Base-by-base conservation (phyloP, 2,329 filamentous ascomycete species). In the Fusarium oxysporum region DNA sequence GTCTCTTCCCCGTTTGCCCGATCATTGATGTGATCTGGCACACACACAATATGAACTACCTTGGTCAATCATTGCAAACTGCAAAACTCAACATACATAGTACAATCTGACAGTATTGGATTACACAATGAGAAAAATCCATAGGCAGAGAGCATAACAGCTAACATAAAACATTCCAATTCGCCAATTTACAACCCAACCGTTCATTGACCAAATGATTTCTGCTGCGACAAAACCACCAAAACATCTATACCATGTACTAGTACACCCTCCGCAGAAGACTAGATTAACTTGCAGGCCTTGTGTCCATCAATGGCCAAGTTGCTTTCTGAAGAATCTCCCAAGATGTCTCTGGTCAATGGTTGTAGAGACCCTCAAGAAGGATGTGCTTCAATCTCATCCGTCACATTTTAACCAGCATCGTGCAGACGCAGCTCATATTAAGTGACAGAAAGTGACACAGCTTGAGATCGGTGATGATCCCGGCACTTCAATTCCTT, bases 221-320 rank as follows among this genome's bases (percentile, higher is more conserved):
- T 44, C 71, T 47, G 62, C 44, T 65, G 40, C 59, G 65, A 62
- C 25, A 66, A 69, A 69, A 62, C 44, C 62, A 58, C 56, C 55
- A 65, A 74, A 64, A 55, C 71, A 73, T 73, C 63, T 74, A 62
- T 69, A 59, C 59, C 71, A 68, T 55, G 58, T 63, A 65, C 33
- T 73, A 72, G 50, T 73, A 73, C 71, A 72, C 51, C 59, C 55
- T 62, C 43, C 63, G 28, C 58, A 61, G 37, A 60, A 41, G 56
- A 74, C 61, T 45, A 69, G 48, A 53, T 62, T 45, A 58, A 61
- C 48, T 51, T 63, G 41, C 33, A 65, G 51, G 37, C 41, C 45
- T 17, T 54, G 32, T 62, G 40, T 25, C 30, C 30, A 60, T 28
- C 23, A 28, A 28, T 57, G 71, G 51, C 40, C 40, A 59, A 51